phyloP scores from a whole-genome alignment of 2,329 filamentous ascomycete genomes.

The Ceratocystis eucalypticola region DNA sequence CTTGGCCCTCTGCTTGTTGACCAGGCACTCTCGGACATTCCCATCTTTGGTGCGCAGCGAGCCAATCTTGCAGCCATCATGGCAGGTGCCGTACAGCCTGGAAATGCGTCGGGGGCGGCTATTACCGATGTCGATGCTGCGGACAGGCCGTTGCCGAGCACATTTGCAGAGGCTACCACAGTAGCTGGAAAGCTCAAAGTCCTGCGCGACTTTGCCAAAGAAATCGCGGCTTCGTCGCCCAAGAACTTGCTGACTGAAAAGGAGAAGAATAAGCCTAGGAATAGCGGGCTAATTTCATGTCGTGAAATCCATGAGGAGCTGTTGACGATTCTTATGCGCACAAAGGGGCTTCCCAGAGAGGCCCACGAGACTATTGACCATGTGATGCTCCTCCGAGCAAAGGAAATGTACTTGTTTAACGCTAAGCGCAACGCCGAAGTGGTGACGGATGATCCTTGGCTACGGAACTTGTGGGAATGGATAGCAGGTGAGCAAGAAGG shows the following conservation, averaged over 20 bases:
- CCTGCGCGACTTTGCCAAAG: slow-evolving; percentile 30
- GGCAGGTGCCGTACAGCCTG: slow-evolving; percentile 28
- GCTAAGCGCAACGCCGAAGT: slow-evolving; percentile 51
- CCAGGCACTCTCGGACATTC: slow-evolving; percentile 38
- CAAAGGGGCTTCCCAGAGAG: slow-evolving; percentile 35
- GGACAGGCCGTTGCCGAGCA: slow-evolving; percentile 28
- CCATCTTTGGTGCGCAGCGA: slow-evolving; percentile 44
- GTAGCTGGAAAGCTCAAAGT: slow-evolving; percentile 38
- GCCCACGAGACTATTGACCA: slow-evolving; percentile 43
- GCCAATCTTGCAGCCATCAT: slow-evolving; percentile 32
- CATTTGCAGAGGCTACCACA: slow-evolving; percentile 31
- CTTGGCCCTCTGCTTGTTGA: slow-evolving; percentile 43
- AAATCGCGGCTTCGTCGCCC: not conserved
- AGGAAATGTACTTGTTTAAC: slow-evolving; percentile 51
- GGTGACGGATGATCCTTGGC: slow-evolving; percentile 57
- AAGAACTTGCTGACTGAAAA: slow-evolving; percentile 15
- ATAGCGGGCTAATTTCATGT: slow-evolving; percentile 32
- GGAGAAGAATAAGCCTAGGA: slow-evolving; percentile 14
- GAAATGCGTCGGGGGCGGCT: not conserved
- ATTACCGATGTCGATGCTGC: slow-evolving; percentile 30
- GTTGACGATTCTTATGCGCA: slow-evolving; percentile 33
- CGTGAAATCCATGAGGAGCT: slow-evolving; percentile 45
- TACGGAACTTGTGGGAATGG: slow-evolving; percentile 70
- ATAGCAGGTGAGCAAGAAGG: slow-evolving; percentile 41
- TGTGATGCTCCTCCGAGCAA: slow-evolving; percentile 45